Evolutionary conservation across 352 stramenopile genomes (phyloP), one percentile per base, ranked within the genome.

Genomic region (Aphanomyces invadans): DNA sequence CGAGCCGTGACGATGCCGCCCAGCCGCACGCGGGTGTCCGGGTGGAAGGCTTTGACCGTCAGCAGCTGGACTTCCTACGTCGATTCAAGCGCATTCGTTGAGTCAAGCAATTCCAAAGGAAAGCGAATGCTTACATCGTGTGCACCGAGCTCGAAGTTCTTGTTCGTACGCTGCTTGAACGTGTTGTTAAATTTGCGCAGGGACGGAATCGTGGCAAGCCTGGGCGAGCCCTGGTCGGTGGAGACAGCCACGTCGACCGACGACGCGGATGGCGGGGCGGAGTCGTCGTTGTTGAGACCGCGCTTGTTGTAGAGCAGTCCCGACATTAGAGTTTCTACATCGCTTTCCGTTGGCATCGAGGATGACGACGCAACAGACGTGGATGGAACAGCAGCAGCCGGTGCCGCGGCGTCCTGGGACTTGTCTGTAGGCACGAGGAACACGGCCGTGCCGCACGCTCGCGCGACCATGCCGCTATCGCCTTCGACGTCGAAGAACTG

Each of bases 401-500:
- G 10, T 4, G 9, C 10, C 33, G 12, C 29, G 44, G n/a, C 32
- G 59, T 12, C 51, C 17, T 76, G 73, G 29, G 19, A 74, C 66
- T 76, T 90, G 21, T 87, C 80, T 25, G 89, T 87, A 1, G 83
- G 72, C 1, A 76, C 76, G 53, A 93, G 84, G n/a, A 76, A 87
- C 38, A 83, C 91, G 17, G 87, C 79, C 63, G 97, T 99, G 15
- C 97, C 97, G 73, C 95, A 98, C 4, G 93, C 97, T 26, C 97
- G 78, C 23, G 95, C 96, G 0, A 99, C 97, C 28, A 99, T 83
- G 10, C 96, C 96, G 33, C 92, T 98, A 74, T 99, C 96, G 49
- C 97, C 97, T 82, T 99, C 97, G 31, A 99, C 92, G 76, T 99
- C 97, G 70, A 99, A 99, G 72, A 97, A 98, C 70, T 98, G 93